Evolutionary conservation across 768 basidiomycete species (phyloP).

Genomic region (Pulveroboletus sp.): DNA sequence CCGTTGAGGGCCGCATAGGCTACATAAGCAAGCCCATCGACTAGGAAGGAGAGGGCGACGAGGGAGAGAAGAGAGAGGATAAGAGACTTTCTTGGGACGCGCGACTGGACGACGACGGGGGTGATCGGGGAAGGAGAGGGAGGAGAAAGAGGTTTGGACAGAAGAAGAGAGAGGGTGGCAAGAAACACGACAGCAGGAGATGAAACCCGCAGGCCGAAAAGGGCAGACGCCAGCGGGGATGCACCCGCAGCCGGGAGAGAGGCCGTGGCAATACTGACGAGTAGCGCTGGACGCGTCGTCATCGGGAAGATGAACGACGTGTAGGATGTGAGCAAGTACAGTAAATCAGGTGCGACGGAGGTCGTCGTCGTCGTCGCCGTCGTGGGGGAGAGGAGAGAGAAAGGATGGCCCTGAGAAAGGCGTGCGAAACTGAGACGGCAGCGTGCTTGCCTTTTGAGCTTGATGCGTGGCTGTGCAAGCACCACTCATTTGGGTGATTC

Average conservation of each 20-base stretch:
- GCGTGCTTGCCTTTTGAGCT: constrained; percentile 29
- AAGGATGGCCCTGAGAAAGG: constrained; percentile 23
- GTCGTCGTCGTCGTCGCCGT: constrained; percentile 28
- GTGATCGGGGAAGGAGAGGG: constrained; percentile 58
- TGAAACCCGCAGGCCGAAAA: constrained; percentile 56
- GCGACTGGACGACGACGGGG: constrained; percentile 67
- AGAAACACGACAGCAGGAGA: constrained; percentile 66
- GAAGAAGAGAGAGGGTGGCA: constrained; percentile 55
- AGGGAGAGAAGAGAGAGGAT: constrained; percentile 73
- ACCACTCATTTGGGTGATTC: not conserved
- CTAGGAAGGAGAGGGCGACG: constrained; percentile 64
- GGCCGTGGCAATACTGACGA: constrained; percentile 20
- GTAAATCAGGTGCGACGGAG: not conserved
- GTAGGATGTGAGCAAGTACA: not conserved
- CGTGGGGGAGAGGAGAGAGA: constrained; percentile 19
- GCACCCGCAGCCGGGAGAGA: constrained; percentile 21
- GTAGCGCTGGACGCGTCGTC: constrained; percentile 23
- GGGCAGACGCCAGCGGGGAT: constrained; percentile 30
- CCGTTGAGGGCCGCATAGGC: constrained; percentile 59
- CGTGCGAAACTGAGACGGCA: constrained; percentile 27
- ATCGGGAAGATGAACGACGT: constrained; percentile 10
- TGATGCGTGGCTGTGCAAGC: constrained; percentile 26
- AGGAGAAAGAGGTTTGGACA: constrained; percentile 42
- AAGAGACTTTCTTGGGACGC: constrained; percentile 67
- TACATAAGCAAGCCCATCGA: constrained; percentile 73